A percentile compares a stretch with the other conserved stretches of the same genome.
phyloP scores from a whole-genome alignment of 2,329 filamentous ascomycete species.

The Pezicula radicicola region DNA sequence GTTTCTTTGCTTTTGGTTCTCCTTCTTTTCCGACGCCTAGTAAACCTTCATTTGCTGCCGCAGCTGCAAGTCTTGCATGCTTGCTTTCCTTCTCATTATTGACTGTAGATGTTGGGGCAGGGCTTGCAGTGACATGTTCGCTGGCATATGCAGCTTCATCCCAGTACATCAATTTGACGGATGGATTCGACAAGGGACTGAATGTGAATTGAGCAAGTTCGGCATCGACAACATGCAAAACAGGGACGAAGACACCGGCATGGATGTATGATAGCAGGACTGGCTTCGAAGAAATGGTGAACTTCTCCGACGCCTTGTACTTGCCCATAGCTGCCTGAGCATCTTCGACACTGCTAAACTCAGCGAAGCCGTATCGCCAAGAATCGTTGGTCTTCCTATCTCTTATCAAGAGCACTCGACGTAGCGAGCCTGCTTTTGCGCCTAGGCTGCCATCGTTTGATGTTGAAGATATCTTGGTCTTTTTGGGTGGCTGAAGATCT shows the following conservation, averaged over 20 bases:
- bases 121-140: constrained; percentile 56
- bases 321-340: constrained; percentile 72
- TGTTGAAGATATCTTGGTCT: constrained; percentile 50
- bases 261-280: constrained; percentile 75
- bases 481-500: constrained; percentile 27
- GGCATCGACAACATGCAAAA: constrained; percentile 53
- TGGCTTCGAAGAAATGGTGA: constrained; percentile 72
- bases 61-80: constrained; percentile 32
- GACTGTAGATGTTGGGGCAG: constrained; percentile 37
- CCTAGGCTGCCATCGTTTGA: constrained; percentile 50
- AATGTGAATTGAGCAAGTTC: constrained; percentile 65
- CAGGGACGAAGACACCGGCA: constrained; percentile 79
- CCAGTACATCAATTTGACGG: constrained; percentile 71
- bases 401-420: constrained; percentile 73
- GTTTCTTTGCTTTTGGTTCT: constrained; percentile 45
- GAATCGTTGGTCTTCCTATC: constrained; percentile 69
- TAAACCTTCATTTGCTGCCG: constrained; percentile 31
- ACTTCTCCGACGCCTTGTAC: constrained; percentile 68
- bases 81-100: constrained; percentile 24
- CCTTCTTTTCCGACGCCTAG: constrained; percentile 30
- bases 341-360: constrained; percentile 75
- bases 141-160: constrained; percentile 71
- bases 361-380: constrained; percentile 80
- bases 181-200: constrained; percentile 64
- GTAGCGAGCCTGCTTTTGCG: constrained; percentile 70